Base-by-base conservation (phyloP, 2,329 filamentous ascomycete genomes). In the Chalaropsis ovoidea region DNA sequence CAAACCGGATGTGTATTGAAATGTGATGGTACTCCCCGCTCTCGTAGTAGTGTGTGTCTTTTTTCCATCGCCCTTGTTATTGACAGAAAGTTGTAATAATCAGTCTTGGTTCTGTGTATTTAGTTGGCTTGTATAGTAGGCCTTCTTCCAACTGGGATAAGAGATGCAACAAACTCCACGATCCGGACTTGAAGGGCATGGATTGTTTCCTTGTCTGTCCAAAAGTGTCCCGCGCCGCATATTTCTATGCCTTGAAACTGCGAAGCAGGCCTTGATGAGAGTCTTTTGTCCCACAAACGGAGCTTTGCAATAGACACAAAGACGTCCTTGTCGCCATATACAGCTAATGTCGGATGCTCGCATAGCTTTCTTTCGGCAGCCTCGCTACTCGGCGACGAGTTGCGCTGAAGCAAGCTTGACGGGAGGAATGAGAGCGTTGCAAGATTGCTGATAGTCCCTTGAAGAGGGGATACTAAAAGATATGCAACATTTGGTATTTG, bases 261-360 rank as follows among this genome's bases (percentile, higher is more conserved):
- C 19, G 81, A 83, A 1, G 72, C 74, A 0, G 74, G 72, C 47
- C 69, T 70, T 13, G 74, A 72, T 19, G 75, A 73, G 56, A 92
- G 75, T 67, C 77, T 79, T 49, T 76, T 75, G 10, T 78, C 78
- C 92, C 92, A 96, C 0, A 78, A 75, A 11, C 82, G 80, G 70
- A 92, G 77, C 73, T 83, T 88, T 67, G 79, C 81, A 2, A 77
- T 78, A 0, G 85, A 82, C 0, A 89, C 86, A 69, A 96, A 95
- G 0, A 80, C 76, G 73, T 97, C 92, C 3, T 81, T 78, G 62
- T 86, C 83, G 1, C 92, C 93, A 71, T 86, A 95, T 0, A 95
- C 74, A 0, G 84, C 85, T 42, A 96, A 73, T 0, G 87, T 87
- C 0, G 80, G 79, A 70, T 86, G 80, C 1, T 75, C 73, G 0